Conservation (phyloP, 2,329 filamentous ascomycete species). For the Aureobasidium subglaciale region DNA sequence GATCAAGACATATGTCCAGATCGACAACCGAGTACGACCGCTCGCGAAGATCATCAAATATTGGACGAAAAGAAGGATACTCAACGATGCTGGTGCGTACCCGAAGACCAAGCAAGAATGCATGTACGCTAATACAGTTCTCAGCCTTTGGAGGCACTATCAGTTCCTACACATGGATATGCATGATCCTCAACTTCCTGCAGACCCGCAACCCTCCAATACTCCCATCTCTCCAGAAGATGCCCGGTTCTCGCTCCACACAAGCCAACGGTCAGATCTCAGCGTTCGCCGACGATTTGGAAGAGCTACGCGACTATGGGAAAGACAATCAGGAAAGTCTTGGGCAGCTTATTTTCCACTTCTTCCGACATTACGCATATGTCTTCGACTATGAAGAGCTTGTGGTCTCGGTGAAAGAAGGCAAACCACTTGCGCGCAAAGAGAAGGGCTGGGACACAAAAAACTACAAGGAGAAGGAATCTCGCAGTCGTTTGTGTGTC, state of each 20-base stretch:
- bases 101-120: too few relatives aligned
- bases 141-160: constrained; percentile 85
- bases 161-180: constrained; percentile 99
- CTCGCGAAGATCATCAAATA: constrained; percentile 96
- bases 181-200: constrained; percentile 92
- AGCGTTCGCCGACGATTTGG: constrained; percentile 80
- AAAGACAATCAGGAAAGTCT: constrained; percentile 71
- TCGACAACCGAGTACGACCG: constrained; percentile 82
- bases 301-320: constrained; percentile 67
- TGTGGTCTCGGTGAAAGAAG: constrained; percentile 78
- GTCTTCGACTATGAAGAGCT: constrained; percentile 83
- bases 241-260: constrained; percentile 54
- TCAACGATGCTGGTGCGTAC: constrained; percentile 87
- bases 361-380: constrained; percentile 91
- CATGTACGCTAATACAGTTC: constrained; percentile 11
- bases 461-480: constrained; percentile 38
- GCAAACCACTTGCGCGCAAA: constrained; percentile 68
- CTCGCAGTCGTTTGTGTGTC: constrained; percentile 73
- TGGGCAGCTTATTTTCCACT: constrained; percentile 84
- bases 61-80: constrained; percentile 85
- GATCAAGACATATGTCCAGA: constrained; percentile 94
- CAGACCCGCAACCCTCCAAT: constrained; percentile 80
- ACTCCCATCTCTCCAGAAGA: constrained; percentile 76
- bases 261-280: constrained; percentile 60
- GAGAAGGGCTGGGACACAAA: constrained; percentile 81